Evolutionary conservation across 2,329 filamentous ascomycete genomes (phyloP).

Genomic region (Huntiella bhutanensis): DNA sequence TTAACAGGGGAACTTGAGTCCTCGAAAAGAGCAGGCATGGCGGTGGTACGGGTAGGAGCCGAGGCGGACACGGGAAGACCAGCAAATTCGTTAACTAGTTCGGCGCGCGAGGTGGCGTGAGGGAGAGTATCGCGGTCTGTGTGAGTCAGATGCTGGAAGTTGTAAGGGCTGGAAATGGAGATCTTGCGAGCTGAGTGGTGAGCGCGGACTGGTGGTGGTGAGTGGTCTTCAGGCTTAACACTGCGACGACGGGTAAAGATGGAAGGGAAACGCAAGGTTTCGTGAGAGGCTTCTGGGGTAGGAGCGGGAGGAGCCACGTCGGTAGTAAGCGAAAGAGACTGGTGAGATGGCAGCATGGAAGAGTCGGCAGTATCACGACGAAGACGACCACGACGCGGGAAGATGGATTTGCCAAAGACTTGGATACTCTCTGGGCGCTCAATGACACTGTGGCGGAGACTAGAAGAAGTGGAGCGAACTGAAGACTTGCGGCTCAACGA

Average conservation of each 20-base stretch:
- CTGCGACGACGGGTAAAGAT: slow-evolving; percentile 29
- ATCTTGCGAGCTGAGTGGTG: slow-evolving; percentile 15
- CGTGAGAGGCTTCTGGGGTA: not conserved
- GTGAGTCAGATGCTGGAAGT: slow-evolving; percentile 47
- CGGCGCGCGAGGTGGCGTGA: slow-evolving; percentile 22
- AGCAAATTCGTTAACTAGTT: slow-evolving; percentile 25
- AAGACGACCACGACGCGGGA: slow-evolving; percentile 31
- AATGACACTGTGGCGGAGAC: slow-evolving; percentile 24
- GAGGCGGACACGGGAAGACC: slow-evolving; percentile 1
- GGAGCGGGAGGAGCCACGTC: not conserved
- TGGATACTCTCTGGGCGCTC: slow-evolving; percentile 41
- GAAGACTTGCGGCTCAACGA: slow-evolving; percentile 39
- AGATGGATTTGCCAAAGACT: slow-evolving; percentile 39
- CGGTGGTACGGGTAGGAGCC: slow-evolving; percentile 9
- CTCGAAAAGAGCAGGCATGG: slow-evolving; percentile 8
- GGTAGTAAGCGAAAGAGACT: not conserved
- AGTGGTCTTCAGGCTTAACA: slow-evolving; percentile 6
- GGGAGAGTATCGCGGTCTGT: slow-evolving; percentile 31
- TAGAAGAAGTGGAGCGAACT: slow-evolving; percentile 33
- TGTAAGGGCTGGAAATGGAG: slow-evolving; percentile 44
- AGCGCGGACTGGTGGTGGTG: slow-evolving; percentile 11
- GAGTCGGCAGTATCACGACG: slow-evolving; percentile 29
- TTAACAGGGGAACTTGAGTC: slow-evolving; percentile 13
- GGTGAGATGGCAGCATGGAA: slow-evolving; percentile 1
- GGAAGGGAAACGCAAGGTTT: slow-evolving; percentile 20